Evolutionary conservation across 371 early-diverging fungal species (phyloP), one percentile per base, ranked within the genome.

Genomic region (Blakeslea trispora): DNA sequence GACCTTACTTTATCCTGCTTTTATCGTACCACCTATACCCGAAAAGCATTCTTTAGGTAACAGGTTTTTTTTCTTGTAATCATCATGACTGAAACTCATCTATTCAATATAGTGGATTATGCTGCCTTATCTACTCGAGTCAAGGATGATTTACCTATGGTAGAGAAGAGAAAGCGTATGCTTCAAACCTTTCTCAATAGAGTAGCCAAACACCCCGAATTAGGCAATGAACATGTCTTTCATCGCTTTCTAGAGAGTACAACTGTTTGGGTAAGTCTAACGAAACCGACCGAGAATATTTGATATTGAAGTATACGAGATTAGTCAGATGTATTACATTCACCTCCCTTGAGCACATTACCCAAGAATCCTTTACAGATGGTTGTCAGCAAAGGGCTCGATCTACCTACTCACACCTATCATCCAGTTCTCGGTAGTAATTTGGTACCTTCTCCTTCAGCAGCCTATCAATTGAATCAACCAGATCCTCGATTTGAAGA

Each of bases 21-120:
- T 90, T 24, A 87, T 96, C 44, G 87, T 97, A 18, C 97, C 99
- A 11, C 96, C 96, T 37, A 95, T 98, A 64, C 99, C 99, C 19
- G 95, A 94, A 58, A 98, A 98, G 74, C 97, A 97, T 72, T 85
- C 92, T 13, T 66, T 98, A 43, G 81, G 88, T 83, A 82, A 77
- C n/a, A n/a, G n/a, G n/a, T n/a, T n/a, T n/a, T n/a, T n/a, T n/a
- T n/a, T n/a, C n/a, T n/a, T n/a, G n/a, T n/a, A n/a, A n/a, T n/a
- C n/a, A n/a, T n/a, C n/a, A n/a, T n/a, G n/a, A n/a, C n/a, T n/a
- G n/a, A n/a, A n/a, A n/a, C n/a, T n/a, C n/a, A n/a, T n/a, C n/a
- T 61, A 42, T 69, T 13, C 37, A 9, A n/a, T n/a, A n/a, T n/a
- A 89, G 91, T 89, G 37, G 91, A 90, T 55, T 95, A 95, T 78